Conservation (phyloP, 768 basidiomycete genomes). For the Lactarius hengduanensis region DNA sequence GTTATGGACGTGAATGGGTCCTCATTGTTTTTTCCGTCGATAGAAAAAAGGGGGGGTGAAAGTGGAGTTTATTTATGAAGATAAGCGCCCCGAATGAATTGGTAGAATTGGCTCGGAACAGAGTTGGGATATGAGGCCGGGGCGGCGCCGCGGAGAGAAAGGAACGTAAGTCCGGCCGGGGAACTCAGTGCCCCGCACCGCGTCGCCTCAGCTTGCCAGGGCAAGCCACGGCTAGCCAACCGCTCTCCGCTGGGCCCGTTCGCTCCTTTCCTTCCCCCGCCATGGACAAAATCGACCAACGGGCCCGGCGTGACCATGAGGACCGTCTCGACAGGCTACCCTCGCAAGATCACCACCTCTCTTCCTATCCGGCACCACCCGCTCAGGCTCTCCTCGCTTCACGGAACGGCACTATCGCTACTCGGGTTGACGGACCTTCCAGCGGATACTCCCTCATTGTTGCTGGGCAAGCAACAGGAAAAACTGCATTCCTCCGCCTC, state of each 20-base stretch:
- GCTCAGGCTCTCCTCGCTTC: conserved; percentile 33
- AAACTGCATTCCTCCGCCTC: conserved; percentile 84
- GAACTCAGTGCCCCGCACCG: conserved; percentile 29
- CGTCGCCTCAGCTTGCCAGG: conserved; percentile 26
- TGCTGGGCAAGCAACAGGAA: conserved; percentile 79
- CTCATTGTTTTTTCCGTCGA: not conserved
- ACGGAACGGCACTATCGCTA: conserved; percentile 33
- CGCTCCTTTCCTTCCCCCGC: conserved; percentile 37
- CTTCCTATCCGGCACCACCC: conserved; percentile 31
- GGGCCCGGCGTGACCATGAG: conserved; percentile 46
- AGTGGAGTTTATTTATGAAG: not conserved
- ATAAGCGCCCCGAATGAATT: conserved; percentile 16
- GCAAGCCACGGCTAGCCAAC: conserved; percentile 53
- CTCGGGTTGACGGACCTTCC: conserved; percentile 37
- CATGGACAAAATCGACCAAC: conserved; percentile 62
- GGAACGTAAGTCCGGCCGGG: conserved; percentile 29
- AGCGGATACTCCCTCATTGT: conserved; percentile 70
- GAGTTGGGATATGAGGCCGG: conserved; percentile 25
- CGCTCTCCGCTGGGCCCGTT: conserved; percentile 39
- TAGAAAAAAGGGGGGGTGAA: not conserved
- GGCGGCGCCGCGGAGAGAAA: conserved; percentile 30
- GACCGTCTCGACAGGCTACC: conserved; percentile 31
- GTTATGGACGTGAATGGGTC: conserved; percentile 15
- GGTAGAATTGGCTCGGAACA: conserved; percentile 22
- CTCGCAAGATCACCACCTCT: conserved; percentile 32